Percentiles rank a stretch among this genome's conserved stretches.
These are phyloP conservation scores for Lithospermum erythrorhizon DNA, from an alignment of 257 asterid species.

Conservation along the genomic window DNA sequence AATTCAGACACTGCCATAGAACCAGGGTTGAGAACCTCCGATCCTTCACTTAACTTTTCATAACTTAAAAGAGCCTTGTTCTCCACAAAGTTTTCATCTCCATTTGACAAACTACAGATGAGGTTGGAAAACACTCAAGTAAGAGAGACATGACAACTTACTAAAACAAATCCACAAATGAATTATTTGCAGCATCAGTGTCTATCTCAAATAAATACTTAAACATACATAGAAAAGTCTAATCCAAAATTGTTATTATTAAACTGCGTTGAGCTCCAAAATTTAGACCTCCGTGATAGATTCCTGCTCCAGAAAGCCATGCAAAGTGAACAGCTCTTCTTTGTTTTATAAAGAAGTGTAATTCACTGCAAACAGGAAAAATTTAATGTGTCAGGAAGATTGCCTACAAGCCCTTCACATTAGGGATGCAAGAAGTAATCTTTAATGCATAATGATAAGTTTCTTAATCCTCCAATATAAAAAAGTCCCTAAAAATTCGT, in stretches of 20 bases:
- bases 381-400: neutral
- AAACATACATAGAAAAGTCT: neutral
- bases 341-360: constrained; percentile 87
- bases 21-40: constrained; percentile 73
- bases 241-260: constrained; percentile 14
- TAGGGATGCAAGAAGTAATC: neutral
- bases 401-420: constrained; percentile 6
- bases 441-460: neutral
- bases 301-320: constrained; percentile 99
- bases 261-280: constrained; percentile 84
- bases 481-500: neutral
- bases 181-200: neutral
- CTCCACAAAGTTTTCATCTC: constrained; percentile 98
- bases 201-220: too few relatives aligned
- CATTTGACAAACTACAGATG: constrained; percentile 64
- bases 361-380: constrained; percentile 61
- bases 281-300: constrained; percentile 91
- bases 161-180: neutral
- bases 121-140: constrained; percentile 16
- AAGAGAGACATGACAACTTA: constrained; percentile 5
- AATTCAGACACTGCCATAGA: constrained; percentile 87
- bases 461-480: neutral
- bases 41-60: constrained; percentile 73
- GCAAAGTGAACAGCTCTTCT: constrained; percentile 94
- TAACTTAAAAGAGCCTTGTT: constrained; percentile 93